phyloP scores from a whole-genome alignment of 2,329 filamentous ascomycete species.

The Coniochaeta sp. region DNA sequence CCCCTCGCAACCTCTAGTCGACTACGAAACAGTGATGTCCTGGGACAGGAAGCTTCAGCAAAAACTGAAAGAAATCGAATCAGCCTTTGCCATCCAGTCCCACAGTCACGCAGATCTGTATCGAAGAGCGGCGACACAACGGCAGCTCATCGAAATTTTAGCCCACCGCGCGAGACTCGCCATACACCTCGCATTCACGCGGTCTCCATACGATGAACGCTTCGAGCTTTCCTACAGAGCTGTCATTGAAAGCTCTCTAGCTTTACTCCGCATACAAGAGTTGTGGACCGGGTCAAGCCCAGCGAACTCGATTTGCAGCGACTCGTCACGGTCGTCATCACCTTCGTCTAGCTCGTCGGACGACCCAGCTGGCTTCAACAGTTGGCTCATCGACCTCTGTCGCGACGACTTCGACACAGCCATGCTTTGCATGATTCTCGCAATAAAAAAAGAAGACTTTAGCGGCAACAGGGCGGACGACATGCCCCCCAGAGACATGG shows the following conservation, averaged over 20 bases:
- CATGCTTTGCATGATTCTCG: conserved; percentile 12
- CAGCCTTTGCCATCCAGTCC: background rate
- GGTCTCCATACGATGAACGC: background rate
- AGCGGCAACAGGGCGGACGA: background rate
- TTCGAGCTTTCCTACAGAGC: background rate
- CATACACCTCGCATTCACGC: conserved; percentile 2
- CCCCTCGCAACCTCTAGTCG: conserved; percentile 12
- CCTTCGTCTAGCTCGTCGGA: conserved; percentile 1
- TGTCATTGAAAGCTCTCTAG: conserved; percentile 8
- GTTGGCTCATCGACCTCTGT: conserved; percentile 16
- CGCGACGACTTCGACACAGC: conserved; percentile 16
- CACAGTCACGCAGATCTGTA: background rate
- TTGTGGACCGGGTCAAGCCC: conserved; percentile 5
- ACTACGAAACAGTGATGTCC: conserved; percentile 29
- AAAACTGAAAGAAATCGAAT: conserved; percentile 10
- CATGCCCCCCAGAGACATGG: conserved; percentile 5
- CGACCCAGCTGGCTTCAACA: background rate
- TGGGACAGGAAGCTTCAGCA: conserved; percentile 25
- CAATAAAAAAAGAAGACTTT: conserved; percentile 8
- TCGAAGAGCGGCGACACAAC: background rate
- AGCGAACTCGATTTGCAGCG: background rate
- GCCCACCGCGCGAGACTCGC: background rate
- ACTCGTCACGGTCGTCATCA: conserved; percentile 3
- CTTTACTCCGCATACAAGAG: conserved; percentile 14
- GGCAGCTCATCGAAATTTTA: background rate